Evolutionary conservation across 768 basidiomycete species (phyloP).

Genomic region (Scleroderma citrinum): DNA sequence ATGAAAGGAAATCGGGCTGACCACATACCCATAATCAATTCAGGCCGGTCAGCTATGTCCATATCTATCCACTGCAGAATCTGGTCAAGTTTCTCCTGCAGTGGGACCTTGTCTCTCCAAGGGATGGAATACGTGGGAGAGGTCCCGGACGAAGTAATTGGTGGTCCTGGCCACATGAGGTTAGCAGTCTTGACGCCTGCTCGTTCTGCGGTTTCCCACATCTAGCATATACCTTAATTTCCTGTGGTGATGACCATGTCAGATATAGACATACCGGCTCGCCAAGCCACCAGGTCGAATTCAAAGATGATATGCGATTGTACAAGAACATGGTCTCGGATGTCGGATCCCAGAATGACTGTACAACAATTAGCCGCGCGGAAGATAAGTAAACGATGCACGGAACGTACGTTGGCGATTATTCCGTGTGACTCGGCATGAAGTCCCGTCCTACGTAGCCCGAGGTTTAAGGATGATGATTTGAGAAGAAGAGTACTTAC

Average conservation of each 20-base stretch:
- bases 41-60: slow-evolving; percentile 56
- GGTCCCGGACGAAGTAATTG: slow-evolving; percentile 50
- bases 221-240: slow-evolving; percentile 37
- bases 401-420: slow-evolving; percentile 65
- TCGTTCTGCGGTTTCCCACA: slow-evolving; percentile 85
- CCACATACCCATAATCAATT: slow-evolving; percentile 63
- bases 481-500: slow-evolving; percentile 33
- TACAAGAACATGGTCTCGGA: slow-evolving; percentile 65
- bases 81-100: slow-evolving; percentile 70
- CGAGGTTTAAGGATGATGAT: background rate
- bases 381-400: background rate
- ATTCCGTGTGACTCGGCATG: slow-evolving; percentile 90
- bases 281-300: slow-evolving; percentile 79
- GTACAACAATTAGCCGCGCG: background rate
- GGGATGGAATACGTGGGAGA: slow-evolving; percentile 74
- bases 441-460: slow-evolving; percentile 67
- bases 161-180: slow-evolving; percentile 93
- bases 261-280: slow-evolving; percentile 58
- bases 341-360: slow-evolving; percentile 87
- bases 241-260: background rate
- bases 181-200: slow-evolving; percentile 75
- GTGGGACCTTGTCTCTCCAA: slow-evolving; percentile 53
- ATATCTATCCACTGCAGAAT: slow-evolving; percentile 80
- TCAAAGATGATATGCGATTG: slow-evolving; percentile 56
- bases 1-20: background rate